A percentile compares a stretch with the other conserved stretches of the same genome.
phyloP scores from a whole-genome alignment of 208 protist species.

The Wallacemonas sp. region DNA sequence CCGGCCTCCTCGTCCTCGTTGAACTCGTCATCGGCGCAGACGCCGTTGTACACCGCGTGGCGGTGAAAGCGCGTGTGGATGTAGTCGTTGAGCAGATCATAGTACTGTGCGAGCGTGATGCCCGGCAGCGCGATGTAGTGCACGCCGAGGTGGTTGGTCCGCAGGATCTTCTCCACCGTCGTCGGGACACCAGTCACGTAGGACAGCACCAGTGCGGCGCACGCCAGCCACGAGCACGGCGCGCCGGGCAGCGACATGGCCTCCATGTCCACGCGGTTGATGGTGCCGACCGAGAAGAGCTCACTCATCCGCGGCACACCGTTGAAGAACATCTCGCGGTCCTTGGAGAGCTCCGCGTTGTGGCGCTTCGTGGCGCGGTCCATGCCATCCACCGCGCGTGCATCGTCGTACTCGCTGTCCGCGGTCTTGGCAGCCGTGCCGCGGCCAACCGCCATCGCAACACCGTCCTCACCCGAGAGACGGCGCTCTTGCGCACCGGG shows the following conservation, averaged over 20 bases:
- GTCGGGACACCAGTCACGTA: conserved; percentile 71
- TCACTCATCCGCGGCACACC: conserved; percentile 48
- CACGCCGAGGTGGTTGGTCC: conserved; percentile 74
- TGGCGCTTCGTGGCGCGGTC: conserved; percentile 30
- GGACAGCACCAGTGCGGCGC: conserved; percentile 74
- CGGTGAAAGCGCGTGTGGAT: conserved; percentile 66
- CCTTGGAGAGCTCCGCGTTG: conserved; percentile 30
- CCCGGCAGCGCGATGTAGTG: conserved; percentile 80
- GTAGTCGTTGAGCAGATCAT: conserved; percentile 82
- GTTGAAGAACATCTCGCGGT: conserved; percentile 57
- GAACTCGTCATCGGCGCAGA: conserved; percentile 41
- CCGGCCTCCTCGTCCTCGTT: conserved; percentile 55
- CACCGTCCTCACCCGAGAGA: conserved; percentile 6
- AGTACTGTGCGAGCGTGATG: conserved; percentile 85
- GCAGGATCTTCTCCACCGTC: conserved; percentile 80
- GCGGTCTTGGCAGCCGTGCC: not conserved
- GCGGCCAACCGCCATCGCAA: conserved; percentile 6
- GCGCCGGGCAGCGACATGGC: conserved; percentile 46
- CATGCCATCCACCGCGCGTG: conserved; percentile 37
- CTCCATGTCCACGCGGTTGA: conserved; percentile 39
- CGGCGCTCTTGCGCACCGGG: conserved; percentile 1
- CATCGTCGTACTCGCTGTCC: conserved; percentile 23
- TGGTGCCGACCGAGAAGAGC: conserved; percentile 25
- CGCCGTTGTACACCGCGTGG: conserved; percentile 18
- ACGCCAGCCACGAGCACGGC: conserved; percentile 82